Base-by-base conservation (phyloP, 768 basidiomycete species). In the Trametes meyenii region DNA sequence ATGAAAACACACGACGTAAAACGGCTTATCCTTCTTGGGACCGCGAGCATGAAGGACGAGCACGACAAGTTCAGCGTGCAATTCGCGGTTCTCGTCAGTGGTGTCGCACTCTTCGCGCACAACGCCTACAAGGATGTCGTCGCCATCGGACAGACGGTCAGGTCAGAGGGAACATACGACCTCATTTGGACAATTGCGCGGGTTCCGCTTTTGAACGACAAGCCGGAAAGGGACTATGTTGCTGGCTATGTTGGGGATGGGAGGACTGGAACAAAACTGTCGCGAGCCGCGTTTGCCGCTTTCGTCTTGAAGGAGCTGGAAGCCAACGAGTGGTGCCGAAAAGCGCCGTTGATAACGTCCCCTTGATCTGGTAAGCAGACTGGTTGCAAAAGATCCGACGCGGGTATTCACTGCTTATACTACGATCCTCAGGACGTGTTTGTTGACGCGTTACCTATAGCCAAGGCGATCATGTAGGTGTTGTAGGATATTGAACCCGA, bases 231-330 rank as follows among this genome's bases (percentile, higher is more conserved):
- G 63, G 76, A 76, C 0, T 76, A 84, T 35, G 70, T 83, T 3
- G 85, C 81, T 29, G 90, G 90, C 2, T 89, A 90, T 67, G 74
- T 88, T 5, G 89, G 90, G 2, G 89, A 91, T 64, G 81, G 81
- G 16, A 79, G 78, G 65, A 80, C 78, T 8, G 80, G 78, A 21
- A 74, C 75, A 4, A 75, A 70, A n/a, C 70, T 90, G 40, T 71
- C 88, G 1, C 78, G 88, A 62, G 73, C 74, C 10, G 88, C 81
- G 0, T 89, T 85, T 61, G 88, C 85, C 5, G 73, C 76, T 1
- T 91, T 89, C 65, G 78, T 83, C 5, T 52, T 88, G 39, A 74
- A 78, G 19, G 87, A 90, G 68, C 73, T 90, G 33, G 76, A 79
- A 65, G 78, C 74, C 59, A 79, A 78, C 21, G 78, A 84, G 61